Evolutionary conservation across 2,329 filamentous ascomycete genomes (phyloP).

Genomic region (Capronia epimyces): DNA sequence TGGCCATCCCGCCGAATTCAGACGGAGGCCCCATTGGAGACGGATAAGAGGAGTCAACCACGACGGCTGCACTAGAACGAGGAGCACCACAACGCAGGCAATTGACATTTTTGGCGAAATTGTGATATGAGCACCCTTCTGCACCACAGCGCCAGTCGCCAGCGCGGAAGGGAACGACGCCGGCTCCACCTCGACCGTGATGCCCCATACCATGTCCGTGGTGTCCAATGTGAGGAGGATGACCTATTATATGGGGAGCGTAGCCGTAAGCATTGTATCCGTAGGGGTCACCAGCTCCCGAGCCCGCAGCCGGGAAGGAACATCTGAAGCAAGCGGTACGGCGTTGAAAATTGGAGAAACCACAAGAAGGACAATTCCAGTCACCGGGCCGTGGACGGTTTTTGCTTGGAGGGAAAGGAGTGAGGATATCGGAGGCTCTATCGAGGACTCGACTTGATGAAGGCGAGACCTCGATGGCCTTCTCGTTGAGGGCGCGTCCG

Average conservation of each 20-base stretch:
- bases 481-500: conserved; percentile 93
- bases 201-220: conserved; percentile 46
- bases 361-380: conserved; percentile 98
- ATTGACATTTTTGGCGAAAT: conserved; percentile 98
- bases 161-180: conserved; percentile 91
- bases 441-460: conserved; percentile 96
- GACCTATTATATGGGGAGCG: conserved; percentile 70
- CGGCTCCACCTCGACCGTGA: conserved; percentile 61
- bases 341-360: conserved; percentile 98
- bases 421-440: conserved; percentile 89
- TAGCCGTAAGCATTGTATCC: conserved; percentile 58
- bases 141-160: conserved; percentile 99
- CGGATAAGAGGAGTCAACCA: conserved; percentile 87
- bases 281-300: conserved; percentile 67
- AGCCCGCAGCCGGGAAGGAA: conserved; percentile 91
- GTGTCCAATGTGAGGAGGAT: conserved; percentile 58
- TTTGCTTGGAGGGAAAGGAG: conserved; percentile 96
- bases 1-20: conserved; percentile 78
- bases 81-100: conserved; percentile 94
- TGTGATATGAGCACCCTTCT: conserved; percentile 96
- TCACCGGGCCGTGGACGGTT: conserved; percentile 95
- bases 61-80: conserved; percentile 85
- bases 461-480: conserved; percentile 96
- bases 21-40: conserved; percentile 76
- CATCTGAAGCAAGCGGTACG: conserved; percentile 98